A percentile compares a stretch with the other conserved stretches of the same genome.
Conservation (phyloP, 129 eudicot species). For the Ambrosia artemisiifolia region DNA sequence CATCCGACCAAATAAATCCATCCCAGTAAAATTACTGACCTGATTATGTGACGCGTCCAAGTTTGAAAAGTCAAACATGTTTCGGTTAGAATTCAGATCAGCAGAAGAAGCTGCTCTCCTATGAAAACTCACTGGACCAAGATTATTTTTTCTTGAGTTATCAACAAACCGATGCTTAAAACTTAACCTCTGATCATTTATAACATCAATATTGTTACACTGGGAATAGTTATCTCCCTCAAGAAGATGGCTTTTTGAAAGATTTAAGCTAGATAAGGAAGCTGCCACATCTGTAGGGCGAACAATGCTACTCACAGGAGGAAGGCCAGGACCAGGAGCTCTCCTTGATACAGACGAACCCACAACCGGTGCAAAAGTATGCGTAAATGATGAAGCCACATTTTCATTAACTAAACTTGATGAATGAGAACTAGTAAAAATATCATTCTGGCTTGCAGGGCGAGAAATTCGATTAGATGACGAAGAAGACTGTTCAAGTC, state of each 20-base stretch:
- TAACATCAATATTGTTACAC: constrained; percentile 28
- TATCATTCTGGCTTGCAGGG: constrained; percentile 50
- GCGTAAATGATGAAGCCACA: constrained; percentile 27
- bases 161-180: constrained; percentile 40
- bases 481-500: constrained; percentile 42
- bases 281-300: constrained; percentile 49
- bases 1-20: constrained; percentile 32
- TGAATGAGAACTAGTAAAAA: constrained; percentile 35
- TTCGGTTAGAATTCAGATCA: constrained; percentile 37
- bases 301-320: constrained; percentile 35
- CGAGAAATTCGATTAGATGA: constrained; percentile 49
- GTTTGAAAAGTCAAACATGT: constrained; percentile 40
- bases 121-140: constrained; percentile 39
- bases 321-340: constrained; percentile 41
- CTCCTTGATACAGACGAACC: constrained; percentile 37
- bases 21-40: constrained; percentile 26
- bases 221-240: constrained; percentile 34
- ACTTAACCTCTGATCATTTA: constrained; percentile 34
- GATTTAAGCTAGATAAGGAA: constrained; percentile 54
- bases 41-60: constrained; percentile 36
- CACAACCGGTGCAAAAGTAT: constrained; percentile 47
- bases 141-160: constrained; percentile 36
- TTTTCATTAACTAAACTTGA: constrained; percentile 28
- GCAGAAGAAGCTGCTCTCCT: constrained; percentile 57
- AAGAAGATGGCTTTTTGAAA: constrained; percentile 33